phyloP scores from a whole-genome alignment of 805 yeast genomes.

The Saturnispora mendoncae region DNA sequence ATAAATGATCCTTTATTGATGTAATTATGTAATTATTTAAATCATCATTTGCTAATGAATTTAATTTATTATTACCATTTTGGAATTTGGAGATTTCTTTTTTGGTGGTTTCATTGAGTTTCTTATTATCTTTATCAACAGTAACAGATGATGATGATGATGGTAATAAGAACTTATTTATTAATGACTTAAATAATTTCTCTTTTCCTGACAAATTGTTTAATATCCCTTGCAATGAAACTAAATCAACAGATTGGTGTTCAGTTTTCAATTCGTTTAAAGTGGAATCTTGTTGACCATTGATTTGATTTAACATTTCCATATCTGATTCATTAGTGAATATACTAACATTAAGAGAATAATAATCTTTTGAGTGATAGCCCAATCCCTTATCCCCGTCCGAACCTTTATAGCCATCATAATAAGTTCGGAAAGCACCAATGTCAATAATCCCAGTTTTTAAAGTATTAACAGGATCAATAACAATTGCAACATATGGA shows the following conservation, averaged over 20 bases:
- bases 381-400: constrained; percentile 45
- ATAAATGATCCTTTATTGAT: neutral
- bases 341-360: constrained; percentile 53
- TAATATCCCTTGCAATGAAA: neutral
- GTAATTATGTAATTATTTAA: neutral
- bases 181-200: neutral
- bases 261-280: neutral
- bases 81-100: neutral
- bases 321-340: constrained; percentile 47
- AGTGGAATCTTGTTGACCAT: too few species aligned
- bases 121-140: neutral
- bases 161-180: too few species aligned
- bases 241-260: neutral
- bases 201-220: neutral
- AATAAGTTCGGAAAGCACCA: constrained; percentile 78
- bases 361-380: constrained; percentile 59
- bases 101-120: neutral
- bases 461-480: constrained; percentile 69
- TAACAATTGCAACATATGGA: constrained; percentile 81
- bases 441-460: constrained; percentile 63
- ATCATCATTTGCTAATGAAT: constrained; percentile 1
- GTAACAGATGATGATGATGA: neutral
- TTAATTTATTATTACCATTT: neutral
- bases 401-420: constrained; percentile 17
- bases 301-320: constrained; percentile 30